Percentiles rank a stretch among this genome's conserved stretches.
phyloP scores from a whole-genome alignment of 1,139 yeast genomes.

The Protomyces lactucae-debilis region DNA sequence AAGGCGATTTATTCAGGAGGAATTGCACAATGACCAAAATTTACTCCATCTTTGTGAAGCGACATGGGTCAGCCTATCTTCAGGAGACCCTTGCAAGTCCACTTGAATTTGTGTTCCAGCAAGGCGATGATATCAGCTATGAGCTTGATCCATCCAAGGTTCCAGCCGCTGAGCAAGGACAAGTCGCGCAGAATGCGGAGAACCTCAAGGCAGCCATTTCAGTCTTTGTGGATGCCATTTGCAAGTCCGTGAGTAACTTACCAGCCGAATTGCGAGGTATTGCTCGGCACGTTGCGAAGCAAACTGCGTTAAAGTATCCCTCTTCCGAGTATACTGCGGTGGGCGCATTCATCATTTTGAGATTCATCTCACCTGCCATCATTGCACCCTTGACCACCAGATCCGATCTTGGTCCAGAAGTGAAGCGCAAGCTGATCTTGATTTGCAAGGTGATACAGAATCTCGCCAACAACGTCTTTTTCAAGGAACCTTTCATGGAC shows the following conservation, averaged over 20 bases:
- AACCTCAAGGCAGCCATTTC: not conserved
- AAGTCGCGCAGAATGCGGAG: not conserved
- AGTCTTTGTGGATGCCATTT: slow-evolving; percentile 18
- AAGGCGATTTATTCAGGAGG: slow-evolving; percentile 15
- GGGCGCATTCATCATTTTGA: slow-evolving; percentile 9
- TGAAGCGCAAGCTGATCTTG: slow-evolving; percentile 11
- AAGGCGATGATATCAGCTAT: not conserved
- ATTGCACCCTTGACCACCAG: not conserved
- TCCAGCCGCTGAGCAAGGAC: not conserved
- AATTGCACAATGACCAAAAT: slow-evolving; percentile 12
- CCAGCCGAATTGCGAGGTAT: slow-evolving; percentile 1
- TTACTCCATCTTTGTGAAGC: slow-evolving; percentile 1
- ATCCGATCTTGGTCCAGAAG: not conserved
- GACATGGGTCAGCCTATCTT: slow-evolving; percentile 1
- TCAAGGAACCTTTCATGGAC: slow-evolving; percentile 14
- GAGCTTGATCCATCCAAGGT: slow-evolving; percentile 8
- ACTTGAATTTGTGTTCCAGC: not conserved
- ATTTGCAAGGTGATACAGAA: slow-evolving; percentile 13
- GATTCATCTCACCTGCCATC: slow-evolving; percentile 14
- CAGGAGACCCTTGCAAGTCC: slow-evolving; percentile 1
- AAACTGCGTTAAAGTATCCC: slow-evolving; percentile 12
- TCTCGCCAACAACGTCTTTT: slow-evolving; percentile 14
- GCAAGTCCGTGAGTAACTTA: not conserved
- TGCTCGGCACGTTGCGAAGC: not conserved
- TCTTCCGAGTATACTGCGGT: slow-evolving; percentile 4